These are phyloP conservation scores for Desmodesmus armatus DNA, from an alignment of 139 green algal genomes.

Conservation along the genomic window DNA sequence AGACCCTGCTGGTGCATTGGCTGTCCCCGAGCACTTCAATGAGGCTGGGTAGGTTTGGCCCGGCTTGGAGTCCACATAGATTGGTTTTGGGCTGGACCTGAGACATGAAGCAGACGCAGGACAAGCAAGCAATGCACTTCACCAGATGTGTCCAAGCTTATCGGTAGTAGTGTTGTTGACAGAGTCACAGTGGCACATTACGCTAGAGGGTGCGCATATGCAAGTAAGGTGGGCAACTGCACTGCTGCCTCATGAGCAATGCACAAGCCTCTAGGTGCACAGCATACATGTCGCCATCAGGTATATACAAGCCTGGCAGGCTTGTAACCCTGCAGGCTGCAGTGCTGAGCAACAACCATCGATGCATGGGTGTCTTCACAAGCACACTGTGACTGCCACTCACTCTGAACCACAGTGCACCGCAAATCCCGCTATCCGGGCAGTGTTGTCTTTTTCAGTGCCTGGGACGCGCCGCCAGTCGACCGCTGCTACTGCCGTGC, in stretches of 20 bases:
- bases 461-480: constrained; percentile 12
- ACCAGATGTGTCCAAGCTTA: not conserved
- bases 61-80: not conserved
- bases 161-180: too few species aligned
- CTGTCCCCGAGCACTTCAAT: constrained; percentile 7
- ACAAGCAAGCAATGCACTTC: not conserved
- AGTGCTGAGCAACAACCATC: not conserved
- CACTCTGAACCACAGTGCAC: constrained; percentile 29
- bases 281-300: too few species aligned
- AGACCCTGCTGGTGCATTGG: not conserved
- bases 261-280: too few species aligned
- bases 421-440: constrained; percentile 9
- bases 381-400: not conserved
- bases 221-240: too few species aligned
- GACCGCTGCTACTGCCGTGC: constrained; percentile 14
- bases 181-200: too few species aligned
- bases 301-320: too few species aligned
- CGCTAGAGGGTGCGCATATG: too few species aligned
- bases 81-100: not conserved
- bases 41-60: not conserved
- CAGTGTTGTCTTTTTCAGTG: constrained; percentile 18
- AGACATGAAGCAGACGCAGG: too few species aligned
- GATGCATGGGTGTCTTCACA: too few species aligned
- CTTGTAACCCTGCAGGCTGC: not conserved
- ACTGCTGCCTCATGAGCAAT: too few species aligned